Percentiles rank a stretch among this genome's conserved stretches.
Evolutionary conservation across 2,329 filamentous ascomycete genomes (phyloP).

Genomic region (Ophiostoma quercus): DNA sequence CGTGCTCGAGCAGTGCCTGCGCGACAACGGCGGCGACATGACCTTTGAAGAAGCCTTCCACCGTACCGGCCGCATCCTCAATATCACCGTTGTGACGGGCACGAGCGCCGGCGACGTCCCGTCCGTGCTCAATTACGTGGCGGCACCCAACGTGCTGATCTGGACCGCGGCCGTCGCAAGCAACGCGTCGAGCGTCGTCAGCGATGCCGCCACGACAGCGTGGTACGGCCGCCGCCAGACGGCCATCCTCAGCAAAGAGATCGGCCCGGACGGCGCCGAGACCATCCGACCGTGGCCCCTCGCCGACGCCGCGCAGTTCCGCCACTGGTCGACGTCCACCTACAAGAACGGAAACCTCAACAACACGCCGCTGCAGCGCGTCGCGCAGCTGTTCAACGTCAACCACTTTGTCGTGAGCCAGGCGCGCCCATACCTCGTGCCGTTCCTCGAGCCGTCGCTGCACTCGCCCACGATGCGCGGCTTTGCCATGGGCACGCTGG

Average conservation of each 20-base stretch:
- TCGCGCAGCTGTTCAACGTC: constrained; percentile 82
- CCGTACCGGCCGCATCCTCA: constrained; percentile 77
- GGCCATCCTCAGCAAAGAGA: constrained; percentile 70
- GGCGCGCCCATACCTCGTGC: constrained; percentile 81
- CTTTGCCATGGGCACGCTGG: constrained; percentile 46
- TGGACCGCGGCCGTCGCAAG: constrained; percentile 75
- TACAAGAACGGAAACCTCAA: constrained; percentile 54
- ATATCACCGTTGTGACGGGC: constrained; percentile 81
- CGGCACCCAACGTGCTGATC: constrained; percentile 86
- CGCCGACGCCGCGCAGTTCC: constrained; percentile 56
- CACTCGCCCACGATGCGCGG: constrained; percentile 61
- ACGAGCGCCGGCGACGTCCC: constrained; percentile 58
- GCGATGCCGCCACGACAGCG: constrained; percentile 36
- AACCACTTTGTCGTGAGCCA: constrained; percentile 95
- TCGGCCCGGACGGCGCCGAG: constrained; percentile 46
- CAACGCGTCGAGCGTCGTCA: constrained; percentile 48
- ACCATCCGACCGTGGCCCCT: constrained; percentile 69
- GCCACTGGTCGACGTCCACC: constrained; percentile 52
- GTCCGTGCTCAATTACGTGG: constrained; percentile 84
- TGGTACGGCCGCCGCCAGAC: constrained; percentile 61
- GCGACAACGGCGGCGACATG: constrained; percentile 77
- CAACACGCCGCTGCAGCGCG: constrained; percentile 60
- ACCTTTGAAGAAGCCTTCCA: constrained; percentile 92
- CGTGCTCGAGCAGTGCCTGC: constrained; percentile 77
- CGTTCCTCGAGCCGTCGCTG: constrained; percentile 75